These are phyloP conservation scores for Tylopilus balloui DNA, from an alignment of 768 basidiomycete genomes.

Conservation along the genomic window DNA sequence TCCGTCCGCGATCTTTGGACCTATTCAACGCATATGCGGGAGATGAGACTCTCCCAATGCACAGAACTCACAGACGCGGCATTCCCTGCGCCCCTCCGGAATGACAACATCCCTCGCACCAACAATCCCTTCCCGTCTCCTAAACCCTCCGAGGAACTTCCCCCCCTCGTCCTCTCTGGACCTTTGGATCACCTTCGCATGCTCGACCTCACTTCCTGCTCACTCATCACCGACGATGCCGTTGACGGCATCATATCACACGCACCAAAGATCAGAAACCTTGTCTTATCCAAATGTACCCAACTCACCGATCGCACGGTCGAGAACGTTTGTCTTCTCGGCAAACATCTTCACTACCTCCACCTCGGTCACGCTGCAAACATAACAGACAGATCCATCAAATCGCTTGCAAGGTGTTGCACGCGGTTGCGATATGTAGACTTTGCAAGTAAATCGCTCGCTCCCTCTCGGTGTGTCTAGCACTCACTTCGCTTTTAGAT, in stretches of 20 bases:
- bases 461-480: neutral
- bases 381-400: conserved; percentile 88
- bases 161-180: conserved; percentile 61
- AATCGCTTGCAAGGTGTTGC: conserved; percentile 77
- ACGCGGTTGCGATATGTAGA: conserved; percentile 92
- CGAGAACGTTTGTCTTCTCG: conserved; percentile 78
- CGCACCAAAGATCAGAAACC: conserved; percentile 78
- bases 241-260: conserved; percentile 78
- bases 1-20: conserved; percentile 83
- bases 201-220: conserved; percentile 88
- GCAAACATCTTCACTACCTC: conserved; percentile 90
- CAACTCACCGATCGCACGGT: conserved; percentile 78
- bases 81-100: conserved; percentile 69
- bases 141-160: conserved; percentile 41
- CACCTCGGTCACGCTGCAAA: conserved; percentile 89
- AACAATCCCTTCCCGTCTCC: conserved; percentile 42
- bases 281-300: conserved; percentile 82
- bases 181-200: conserved; percentile 84
- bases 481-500: conserved; percentile 43
- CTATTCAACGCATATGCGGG: conserved; percentile 78
- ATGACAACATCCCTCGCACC: conserved; percentile 31
- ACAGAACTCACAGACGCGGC: conserved; percentile 73
- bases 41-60: conserved; percentile 83
- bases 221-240: conserved; percentile 74
- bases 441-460: conserved; percentile 73